Conservation (phyloP, 441 rosid species). For the Adansonia grandidieri region DNA sequence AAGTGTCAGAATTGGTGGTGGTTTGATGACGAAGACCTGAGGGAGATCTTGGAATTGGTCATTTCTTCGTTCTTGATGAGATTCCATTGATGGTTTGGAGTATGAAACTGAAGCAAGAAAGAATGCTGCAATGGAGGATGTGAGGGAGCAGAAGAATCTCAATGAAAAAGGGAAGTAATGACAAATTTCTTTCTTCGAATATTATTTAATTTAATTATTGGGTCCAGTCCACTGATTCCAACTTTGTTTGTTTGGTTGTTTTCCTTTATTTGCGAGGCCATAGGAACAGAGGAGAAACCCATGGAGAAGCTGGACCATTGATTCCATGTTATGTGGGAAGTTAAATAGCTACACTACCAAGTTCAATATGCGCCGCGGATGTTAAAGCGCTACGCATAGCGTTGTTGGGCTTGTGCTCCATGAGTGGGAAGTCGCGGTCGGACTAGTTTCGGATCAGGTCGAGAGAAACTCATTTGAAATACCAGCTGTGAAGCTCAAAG, state of each 20-base stretch:
- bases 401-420: background rate
- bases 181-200: background rate
- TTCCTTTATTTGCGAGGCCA: background rate
- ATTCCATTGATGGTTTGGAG: background rate
- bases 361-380: background rate
- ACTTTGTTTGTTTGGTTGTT: background rate
- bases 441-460: no score
- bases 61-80: background rate
- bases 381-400: background rate
- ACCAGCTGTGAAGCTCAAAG: no score
- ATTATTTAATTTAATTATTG: background rate
- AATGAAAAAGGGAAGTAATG: background rate
- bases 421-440: no score
- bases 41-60: slow-evolving; percentile 26
- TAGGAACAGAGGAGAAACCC: background rate
- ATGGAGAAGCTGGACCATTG: background rate
- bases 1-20: background rate
- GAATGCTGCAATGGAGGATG: background rate
- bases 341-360: background rate
- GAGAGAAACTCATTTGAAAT: no score
- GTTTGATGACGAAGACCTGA: slow-evolving; percentile 30
- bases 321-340: background rate
- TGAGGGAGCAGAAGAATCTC: background rate
- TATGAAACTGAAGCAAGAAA: background rate
- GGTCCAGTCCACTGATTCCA: background rate